Conservation (phyloP, 805 yeast genomes). For the Schwanniomyces yamadae region DNA sequence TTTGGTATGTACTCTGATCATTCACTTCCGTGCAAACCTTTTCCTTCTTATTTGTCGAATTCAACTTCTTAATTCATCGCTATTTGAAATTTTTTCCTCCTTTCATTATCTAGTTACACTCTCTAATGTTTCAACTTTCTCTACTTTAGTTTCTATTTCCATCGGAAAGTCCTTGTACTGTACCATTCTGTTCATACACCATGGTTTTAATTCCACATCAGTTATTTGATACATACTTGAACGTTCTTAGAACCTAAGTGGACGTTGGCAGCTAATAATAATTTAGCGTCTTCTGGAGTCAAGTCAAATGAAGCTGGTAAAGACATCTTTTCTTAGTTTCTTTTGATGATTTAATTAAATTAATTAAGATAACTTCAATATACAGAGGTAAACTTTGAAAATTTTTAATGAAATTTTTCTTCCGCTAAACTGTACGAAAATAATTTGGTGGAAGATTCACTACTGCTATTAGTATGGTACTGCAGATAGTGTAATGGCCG, state of each 20-base stretch:
- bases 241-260: slow-evolving; percentile 99
- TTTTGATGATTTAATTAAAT: slow-evolving; percentile 9
- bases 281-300: slow-evolving; percentile 98
- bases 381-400: slow-evolving; percentile 6
- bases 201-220: neutral
- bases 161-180: too few relatives aligned
- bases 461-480: slow-evolving; percentile 8
- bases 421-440: slow-evolving; percentile 2
- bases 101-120: too few relatives aligned
- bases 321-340: slow-evolving; percentile 50
- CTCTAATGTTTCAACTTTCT: too few relatives aligned
- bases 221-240: slow-evolving; percentile 66
- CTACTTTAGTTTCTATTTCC: too few relatives aligned
- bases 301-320: slow-evolving; percentile 86
- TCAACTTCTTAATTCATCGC: too few relatives aligned
- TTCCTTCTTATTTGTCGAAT: too few relatives aligned
- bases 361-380: slow-evolving; percentile 6
- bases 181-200: too few relatives aligned
- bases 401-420: slow-evolving; percentile 10
- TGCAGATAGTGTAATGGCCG: slow-evolving; percentile 8
- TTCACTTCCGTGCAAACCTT: too few relatives aligned
- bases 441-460: slow-evolving; percentile 1
- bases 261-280: slow-evolving; percentile 98
- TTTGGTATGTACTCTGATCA: too few relatives aligned
- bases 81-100: too few relatives aligned